These are phyloP conservation scores for Suhomyces canberraensis DNA, from an alignment of 805 yeast species.

Conservation along the genomic window DNA sequence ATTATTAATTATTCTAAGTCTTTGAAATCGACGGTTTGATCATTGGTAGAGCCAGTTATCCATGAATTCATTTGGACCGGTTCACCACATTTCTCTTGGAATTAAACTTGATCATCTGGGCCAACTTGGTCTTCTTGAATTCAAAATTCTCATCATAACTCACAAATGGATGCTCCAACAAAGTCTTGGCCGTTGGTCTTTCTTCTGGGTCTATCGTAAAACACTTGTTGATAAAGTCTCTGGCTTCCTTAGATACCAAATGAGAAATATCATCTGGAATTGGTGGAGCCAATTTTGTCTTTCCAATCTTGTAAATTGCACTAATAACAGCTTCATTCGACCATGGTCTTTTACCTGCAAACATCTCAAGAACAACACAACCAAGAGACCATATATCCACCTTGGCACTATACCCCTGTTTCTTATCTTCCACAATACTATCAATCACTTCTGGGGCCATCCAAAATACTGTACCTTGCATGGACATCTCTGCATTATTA, in stretches of 20 bases:
- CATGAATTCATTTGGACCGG: no score
- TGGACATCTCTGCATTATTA: slow-evolving; percentile 92
- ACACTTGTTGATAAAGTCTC: slow-evolving; percentile 70
- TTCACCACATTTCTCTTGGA: slow-evolving; percentile 18
- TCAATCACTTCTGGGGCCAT: slow-evolving; percentile 99
- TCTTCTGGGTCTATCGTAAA: slow-evolving; percentile 72
- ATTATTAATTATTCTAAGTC: no score
- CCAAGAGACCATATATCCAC: slow-evolving; percentile 98
- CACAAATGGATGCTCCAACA: slow-evolving; percentile 56
- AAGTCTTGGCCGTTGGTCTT: slow-evolving; percentile 80
- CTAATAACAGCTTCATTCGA: slow-evolving; percentile 91
- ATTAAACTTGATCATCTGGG: slow-evolving; percentile 46
- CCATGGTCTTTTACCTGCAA: slow-evolving; percentile 98
- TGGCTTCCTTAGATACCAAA: slow-evolving; percentile 60
- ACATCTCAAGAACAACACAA: slow-evolving; percentile 96
- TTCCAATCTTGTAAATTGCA: slow-evolving; percentile 87
- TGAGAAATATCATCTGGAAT: slow-evolving; percentile 84
- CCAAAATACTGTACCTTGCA: slow-evolving; percentile 99
- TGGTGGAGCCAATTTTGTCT: slow-evolving; percentile 88
- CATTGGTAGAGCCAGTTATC: no score
- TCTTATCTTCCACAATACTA: slow-evolving; percentile 65
- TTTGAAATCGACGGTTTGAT: no score
- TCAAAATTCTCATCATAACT: slow-evolving; percentile 37
- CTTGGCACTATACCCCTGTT: slow-evolving; percentile 94
- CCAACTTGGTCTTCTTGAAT: slow-evolving; percentile 54